Base-by-base conservation (phyloP, 768 basidiomycete genomes). In the Naganishia friedmannii region DNA sequence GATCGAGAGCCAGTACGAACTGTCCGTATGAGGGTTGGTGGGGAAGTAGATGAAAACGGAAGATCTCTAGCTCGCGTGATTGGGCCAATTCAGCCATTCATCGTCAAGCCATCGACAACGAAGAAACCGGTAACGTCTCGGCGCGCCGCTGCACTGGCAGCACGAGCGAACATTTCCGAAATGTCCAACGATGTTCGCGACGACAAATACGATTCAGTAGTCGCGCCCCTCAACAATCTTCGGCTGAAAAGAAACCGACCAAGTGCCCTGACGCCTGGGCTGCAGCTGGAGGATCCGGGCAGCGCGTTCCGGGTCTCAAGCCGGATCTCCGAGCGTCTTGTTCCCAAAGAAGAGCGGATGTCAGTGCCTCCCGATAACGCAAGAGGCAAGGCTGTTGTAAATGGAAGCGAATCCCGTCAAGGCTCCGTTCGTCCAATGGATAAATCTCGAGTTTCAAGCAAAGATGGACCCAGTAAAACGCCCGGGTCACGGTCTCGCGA, bases 1-100 rank as follows among this genome's bases (percentile, higher is more conserved):
- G 96, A 99, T 78, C 88, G 95, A 53, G 95, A 99, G 70, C 90
- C 92, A 1, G 86, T 90, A 78, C 86, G 92, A 80, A 98, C 96
- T 7, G 90, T 89, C 82, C 88, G 96, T 42, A 94, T 94, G 0
- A 31, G 71, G 31, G 55, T 72, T n/a, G 68, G 71, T 29, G 57
- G 53, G 15, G 71, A 67, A 45, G 32, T 68, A 4, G 71, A 72
- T 31, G 71, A 72, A 26, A 6, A 51, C 17, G 71, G 71, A 8
- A 17, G 51, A 23, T 60, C 67, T 10, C 89, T 92, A 9, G 90
- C 89, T 8, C 87, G 91, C 67, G 90, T 57, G 63, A 77, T 90
- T 31, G 91, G 89, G 85, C 92, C 89, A 4, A 90, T 89, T 76
- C 83, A 89, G 68, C 70, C 19, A 56, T 66, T 53, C 60, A 70